Evolutionary conservation across 2,329 filamentous ascomycete species (phyloP).

Genomic region (Arthrobotrys sinensis): DNA sequence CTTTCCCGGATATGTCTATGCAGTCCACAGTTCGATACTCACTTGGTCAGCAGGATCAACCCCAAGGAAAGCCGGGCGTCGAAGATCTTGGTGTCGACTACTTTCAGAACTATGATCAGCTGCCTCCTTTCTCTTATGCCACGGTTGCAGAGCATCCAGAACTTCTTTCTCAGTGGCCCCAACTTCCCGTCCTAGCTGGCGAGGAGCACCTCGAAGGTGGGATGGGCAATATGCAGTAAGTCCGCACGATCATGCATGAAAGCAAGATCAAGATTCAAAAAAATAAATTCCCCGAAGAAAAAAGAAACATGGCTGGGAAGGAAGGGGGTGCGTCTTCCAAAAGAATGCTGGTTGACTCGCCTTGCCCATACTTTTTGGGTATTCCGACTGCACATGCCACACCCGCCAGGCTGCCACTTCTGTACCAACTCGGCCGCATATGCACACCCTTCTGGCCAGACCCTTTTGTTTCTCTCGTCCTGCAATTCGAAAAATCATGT

Average conservation of each 20-base stretch:
- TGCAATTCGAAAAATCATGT: slow-evolving; percentile 18
- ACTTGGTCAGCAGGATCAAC: slow-evolving; percentile 51
- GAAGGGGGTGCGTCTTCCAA: slow-evolving; percentile 22
- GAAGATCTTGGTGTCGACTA: slow-evolving; percentile 58
- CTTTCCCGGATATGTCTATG: slow-evolving; percentile 59
- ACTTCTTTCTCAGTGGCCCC: slow-evolving; percentile 60
- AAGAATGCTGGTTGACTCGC: slow-evolving; percentile 48
- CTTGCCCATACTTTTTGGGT: slow-evolving; percentile 31
- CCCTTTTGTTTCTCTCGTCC: slow-evolving; percentile 6
- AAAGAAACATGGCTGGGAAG: slow-evolving; percentile 34
- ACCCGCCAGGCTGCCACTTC: slow-evolving; percentile 45
- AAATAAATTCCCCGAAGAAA: slow-evolving; percentile 34
- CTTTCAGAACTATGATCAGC: slow-evolving; percentile 59
- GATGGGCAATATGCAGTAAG: slow-evolving; percentile 53
- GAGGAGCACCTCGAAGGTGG: slow-evolving; percentile 59
- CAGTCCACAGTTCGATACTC: slow-evolving; percentile 55
- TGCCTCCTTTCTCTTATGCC: slow-evolving; percentile 59
- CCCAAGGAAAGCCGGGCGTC: slow-evolving; percentile 45
- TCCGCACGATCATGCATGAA: slow-evolving; percentile 16
- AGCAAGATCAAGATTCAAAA: slow-evolving; percentile 2
- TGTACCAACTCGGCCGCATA: slow-evolving; percentile 34
- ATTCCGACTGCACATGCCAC: slow-evolving; percentile 35
- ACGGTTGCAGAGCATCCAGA: slow-evolving; percentile 61
- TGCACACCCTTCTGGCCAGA: slow-evolving; percentile 36
- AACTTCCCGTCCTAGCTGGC: slow-evolving; percentile 58